Conservation (phyloP, 2,329 filamentous ascomycete species). For the Colletotrichum cereale region DNA sequence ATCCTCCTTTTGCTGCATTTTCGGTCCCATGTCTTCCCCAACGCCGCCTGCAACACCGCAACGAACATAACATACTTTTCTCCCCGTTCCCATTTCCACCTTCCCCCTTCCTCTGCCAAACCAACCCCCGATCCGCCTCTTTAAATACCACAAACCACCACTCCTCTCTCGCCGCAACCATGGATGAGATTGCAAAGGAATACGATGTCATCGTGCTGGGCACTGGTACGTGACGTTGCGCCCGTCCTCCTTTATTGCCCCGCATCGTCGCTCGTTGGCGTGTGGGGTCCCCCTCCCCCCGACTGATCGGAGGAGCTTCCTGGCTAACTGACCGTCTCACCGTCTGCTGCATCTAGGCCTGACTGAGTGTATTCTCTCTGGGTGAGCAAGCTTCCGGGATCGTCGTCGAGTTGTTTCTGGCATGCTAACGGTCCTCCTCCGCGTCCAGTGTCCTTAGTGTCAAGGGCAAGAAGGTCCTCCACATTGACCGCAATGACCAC, state of each 20-base stretch:
- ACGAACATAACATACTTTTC: constrained; percentile 27
- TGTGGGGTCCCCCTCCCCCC: constrained; percentile 36
- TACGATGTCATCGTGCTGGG: constrained; percentile 99
- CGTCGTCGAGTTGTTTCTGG: constrained; percentile 2
- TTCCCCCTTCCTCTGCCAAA: constrained; percentile 27
- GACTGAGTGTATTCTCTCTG: constrained; percentile 99
- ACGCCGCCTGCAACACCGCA: constrained; percentile 32
- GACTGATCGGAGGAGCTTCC: constrained; percentile 44
- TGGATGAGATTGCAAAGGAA: constrained; percentile 98
- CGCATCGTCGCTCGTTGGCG: constrained; percentile 43
- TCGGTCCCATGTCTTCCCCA: constrained; percentile 34
- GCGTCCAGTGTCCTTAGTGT: constrained; percentile 86
- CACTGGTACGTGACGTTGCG: constrained; percentile 77
- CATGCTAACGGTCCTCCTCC: constrained; percentile 18
- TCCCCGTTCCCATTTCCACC: constrained; percentile 22
- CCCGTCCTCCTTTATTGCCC: constrained; percentile 42
- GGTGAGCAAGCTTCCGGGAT: constrained; percentile 67
- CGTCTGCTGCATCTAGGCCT: constrained; percentile 71
- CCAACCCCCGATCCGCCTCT: constrained; percentile 18
- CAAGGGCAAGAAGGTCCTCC: constrained; percentile 98
- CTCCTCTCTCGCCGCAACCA: constrained; percentile 59
- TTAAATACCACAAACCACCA: constrained; percentile 16
- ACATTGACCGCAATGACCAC: constrained; percentile 98
- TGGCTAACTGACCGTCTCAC: constrained; percentile 43
- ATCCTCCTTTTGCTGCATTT: constrained; percentile 39